phyloP scores from a whole-genome alignment of 495 filamentous ascomycete species.

The Tuber umbilicatum region DNA sequence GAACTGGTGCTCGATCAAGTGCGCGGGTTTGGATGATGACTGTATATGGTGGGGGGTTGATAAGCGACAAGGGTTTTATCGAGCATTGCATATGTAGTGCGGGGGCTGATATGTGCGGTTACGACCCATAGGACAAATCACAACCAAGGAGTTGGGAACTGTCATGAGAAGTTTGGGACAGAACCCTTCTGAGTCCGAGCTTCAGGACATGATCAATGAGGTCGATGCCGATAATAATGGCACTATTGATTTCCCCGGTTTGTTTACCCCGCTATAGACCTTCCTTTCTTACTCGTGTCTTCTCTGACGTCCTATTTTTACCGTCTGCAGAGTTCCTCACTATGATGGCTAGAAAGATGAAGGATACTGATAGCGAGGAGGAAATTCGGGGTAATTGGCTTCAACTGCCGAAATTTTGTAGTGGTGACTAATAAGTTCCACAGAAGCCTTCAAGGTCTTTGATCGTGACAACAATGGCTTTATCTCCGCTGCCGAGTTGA shows the following conservation, averaged over 20 bases:
- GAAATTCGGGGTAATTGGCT: slow-evolving; percentile 77
- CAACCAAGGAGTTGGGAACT: slow-evolving; percentile 96
- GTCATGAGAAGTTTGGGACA: slow-evolving; percentile 99
- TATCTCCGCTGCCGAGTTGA: slow-evolving; percentile 94
- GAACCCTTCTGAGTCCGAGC: slow-evolving; percentile 96
- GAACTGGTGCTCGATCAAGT: not conserved
- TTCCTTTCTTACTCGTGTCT: not conserved
- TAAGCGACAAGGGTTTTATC: slow-evolving; percentile 6
- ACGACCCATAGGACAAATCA: slow-evolving; percentile 76
- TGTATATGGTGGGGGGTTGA: not conserved
- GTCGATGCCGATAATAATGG: slow-evolving; percentile 99
- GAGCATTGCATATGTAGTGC: not conserved
- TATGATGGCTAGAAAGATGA: slow-evolving; percentile 99
- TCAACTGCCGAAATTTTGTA: slow-evolving; percentile 39
- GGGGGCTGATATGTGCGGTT: slow-evolving; percentile 10
- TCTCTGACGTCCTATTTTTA: slow-evolving; percentile 10
- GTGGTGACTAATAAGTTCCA: not conserved
- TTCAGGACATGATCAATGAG: slow-evolving; percentile 99
- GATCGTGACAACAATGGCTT: slow-evolving; percentile 99
- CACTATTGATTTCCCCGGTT: slow-evolving; percentile 98
- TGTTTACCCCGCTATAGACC: slow-evolving; percentile 17
- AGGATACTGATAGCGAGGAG: slow-evolving; percentile 98
- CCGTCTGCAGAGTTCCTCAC: slow-evolving; percentile 75
- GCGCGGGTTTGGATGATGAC: not conserved
- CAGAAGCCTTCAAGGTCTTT: slow-evolving; percentile 75